Base-by-base conservation (phyloP, 1,284 basidiomycete species). In the Puccinia coronata region DNA sequence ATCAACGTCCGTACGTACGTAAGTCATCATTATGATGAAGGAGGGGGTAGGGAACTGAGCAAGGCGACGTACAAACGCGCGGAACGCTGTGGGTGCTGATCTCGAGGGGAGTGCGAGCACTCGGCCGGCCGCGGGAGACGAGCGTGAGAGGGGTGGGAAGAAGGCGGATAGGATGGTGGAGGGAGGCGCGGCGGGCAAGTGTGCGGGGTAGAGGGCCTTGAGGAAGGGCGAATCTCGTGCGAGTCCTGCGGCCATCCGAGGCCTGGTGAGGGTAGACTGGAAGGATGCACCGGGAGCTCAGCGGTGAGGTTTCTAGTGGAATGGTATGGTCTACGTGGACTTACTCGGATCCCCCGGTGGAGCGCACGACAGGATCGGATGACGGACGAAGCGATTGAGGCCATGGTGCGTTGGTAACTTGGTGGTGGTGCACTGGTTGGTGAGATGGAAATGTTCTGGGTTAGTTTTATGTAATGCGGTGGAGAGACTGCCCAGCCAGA, bases 211-310 rank as follows among this genome's bases (percentile, higher is more conserved):
- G n/a, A n/a, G n/a, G n/a, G n/a, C n/a, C n/a, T n/a, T n/a, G n/a
- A n/a, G n/a, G n/a, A n/a, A n/a, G n/a, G n/a, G n/a, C n/a, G n/a
- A n/a, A n/a, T n/a, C n/a, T n/a, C n/a, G n/a, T n/a, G n/a, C n/a
- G n/a, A n/a, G n/a, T n/a, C n/a, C n/a, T n/a, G n/a, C n/a, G n/a
- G n/a, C n/a, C n/a, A n/a, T n/a, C n/a, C n/a, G n/a, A n/a, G n/a
- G n/a, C n/a, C n/a, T n/a, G n/a, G n/a, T n/a, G n/a, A 31, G 36
- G 61, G 43, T 47, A 47, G 61, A 39, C 61, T 65, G 61, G 31
- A 25, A n/a, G n/a, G n/a, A n/a, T n/a, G n/a, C n/a, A n/a, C n/a
- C n/a, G n/a, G n/a, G n/a, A n/a, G n/a, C n/a, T n/a, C n/a, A n/a
- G 16, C 8, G 43, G 43, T 47, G 43, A 47, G 43, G 8, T 8